Conservation (phyloP, 2,329 filamentous ascomycete species). For the Sporothrix pseudoabietina region DNA sequence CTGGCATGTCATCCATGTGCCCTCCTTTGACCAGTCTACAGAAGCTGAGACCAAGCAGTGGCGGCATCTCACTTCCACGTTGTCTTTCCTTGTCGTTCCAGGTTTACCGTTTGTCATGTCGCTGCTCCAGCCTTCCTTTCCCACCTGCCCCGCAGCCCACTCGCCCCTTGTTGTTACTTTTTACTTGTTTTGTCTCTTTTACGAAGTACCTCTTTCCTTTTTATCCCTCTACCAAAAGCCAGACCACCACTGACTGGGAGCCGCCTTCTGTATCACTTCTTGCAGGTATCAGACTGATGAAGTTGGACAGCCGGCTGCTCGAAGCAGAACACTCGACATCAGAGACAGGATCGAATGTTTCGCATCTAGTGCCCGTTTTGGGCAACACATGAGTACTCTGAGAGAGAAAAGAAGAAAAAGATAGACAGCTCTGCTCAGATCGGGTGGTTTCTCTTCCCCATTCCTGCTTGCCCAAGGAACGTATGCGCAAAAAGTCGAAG, state of each 20-base stretch:
- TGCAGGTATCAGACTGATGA: background rate
- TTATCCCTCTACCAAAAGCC: background rate
- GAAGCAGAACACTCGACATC: background rate
- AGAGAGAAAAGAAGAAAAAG: background rate
- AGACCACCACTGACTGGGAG: background rate
- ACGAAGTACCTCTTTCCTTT: background rate
- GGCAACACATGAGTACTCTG: background rate
- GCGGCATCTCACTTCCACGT: constrained; percentile 26
- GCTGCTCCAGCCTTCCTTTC: background rate
- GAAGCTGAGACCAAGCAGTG: constrained; percentile 21
- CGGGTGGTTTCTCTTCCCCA: background rate
- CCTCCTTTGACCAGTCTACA: background rate
- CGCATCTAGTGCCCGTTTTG: background rate
- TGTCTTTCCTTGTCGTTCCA: constrained; percentile 2
- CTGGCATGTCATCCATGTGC: background rate
- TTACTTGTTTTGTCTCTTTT: background rate
- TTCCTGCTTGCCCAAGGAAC: background rate
- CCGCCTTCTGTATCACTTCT: background rate
- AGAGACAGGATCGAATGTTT: background rate
- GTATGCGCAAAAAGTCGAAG: background rate
- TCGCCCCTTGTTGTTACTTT: background rate
- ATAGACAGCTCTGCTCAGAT: background rate
- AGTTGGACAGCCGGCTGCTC: background rate
- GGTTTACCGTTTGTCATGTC: background rate
- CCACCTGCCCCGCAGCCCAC: background rate